Evolutionary conservation across 2,329 filamentous ascomycete species (phyloP), one percentile per base, ranked within the genome.

Genomic region (Epichloe amarillans): DNA sequence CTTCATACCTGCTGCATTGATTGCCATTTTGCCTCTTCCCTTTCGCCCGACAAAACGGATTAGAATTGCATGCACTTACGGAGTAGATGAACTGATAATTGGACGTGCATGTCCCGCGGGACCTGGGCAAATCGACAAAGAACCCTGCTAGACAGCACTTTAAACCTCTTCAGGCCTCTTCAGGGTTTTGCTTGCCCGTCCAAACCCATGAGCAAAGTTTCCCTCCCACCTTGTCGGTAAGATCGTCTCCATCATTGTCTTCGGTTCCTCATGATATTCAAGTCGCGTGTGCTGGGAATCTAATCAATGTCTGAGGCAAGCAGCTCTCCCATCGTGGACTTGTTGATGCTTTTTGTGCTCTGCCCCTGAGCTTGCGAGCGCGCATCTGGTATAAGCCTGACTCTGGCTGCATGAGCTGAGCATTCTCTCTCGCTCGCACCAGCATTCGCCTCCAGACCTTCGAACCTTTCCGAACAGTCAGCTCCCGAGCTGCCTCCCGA

Each of bases 301-400:
- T 39, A 14, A 46, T 46, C 36, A 44, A 49, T 49, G 49, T 40
- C 36, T 23, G 41, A 5, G 11, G 49, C 40, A 14, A 35, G 30
- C 37, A 51, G 49, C 36, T 39, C 30, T 11, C 41, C 49, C 33
- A 35, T 42, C 35, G 47, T 46, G 43, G 42, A 47, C 36, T 44
- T 17, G 7, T 52, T 47, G 43, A 43, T 47, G 51, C 37, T 47
- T 45, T 41, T 1, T 26, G 26, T 30, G 3, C n/a, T n/a, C 39
- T 30, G 44, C 47, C 39, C 47, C 33, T 46, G 47, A 52, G 30
- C 51, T 43, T 17, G 47, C 30, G 38, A 49, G 50, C 50, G 45
- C 30, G 46, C 36, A n/a, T 39, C 35, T 42, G 42, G 46, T 41
- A 26, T 36, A 26, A 49, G 42, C 46, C 35, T 19, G 33, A 36